These are phyloP conservation scores for Kluyveromyces starmeri DNA, from an alignment of 805 yeast species.

Conservation along the genomic window DNA sequence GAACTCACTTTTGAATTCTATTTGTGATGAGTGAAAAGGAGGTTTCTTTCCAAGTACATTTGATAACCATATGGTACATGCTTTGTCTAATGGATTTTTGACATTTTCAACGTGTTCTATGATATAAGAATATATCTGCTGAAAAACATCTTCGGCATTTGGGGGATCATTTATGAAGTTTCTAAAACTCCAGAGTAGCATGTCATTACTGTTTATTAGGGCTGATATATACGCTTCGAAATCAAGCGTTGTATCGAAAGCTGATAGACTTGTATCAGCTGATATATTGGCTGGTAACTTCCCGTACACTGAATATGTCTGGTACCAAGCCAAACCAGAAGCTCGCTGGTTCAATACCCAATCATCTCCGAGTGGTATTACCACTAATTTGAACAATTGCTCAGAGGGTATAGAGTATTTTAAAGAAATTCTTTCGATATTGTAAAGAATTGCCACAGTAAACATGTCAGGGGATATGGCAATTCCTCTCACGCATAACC, in stretches of 20 bases:
- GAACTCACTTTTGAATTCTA: slow-evolving; percentile 20
- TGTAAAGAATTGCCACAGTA: slow-evolving; percentile 22
- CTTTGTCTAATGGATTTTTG: slow-evolving; percentile 20
- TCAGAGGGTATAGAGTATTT: slow-evolving; percentile 26
- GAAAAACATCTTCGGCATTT: slow-evolving; percentile 15
- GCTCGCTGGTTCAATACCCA: slow-evolving; percentile 22
- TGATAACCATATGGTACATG: slow-evolving; percentile 19
- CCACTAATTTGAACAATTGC: slow-evolving; percentile 16
- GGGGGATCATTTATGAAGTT: slow-evolving; percentile 14
- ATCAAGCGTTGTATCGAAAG: slow-evolving; percentile 11
- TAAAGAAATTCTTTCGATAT: slow-evolving; percentile 20
- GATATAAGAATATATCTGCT: slow-evolving; percentile 23
- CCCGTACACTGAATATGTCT: slow-evolving; percentile 23
- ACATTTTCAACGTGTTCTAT: slow-evolving; percentile 12
- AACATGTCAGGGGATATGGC: slow-evolving; percentile 24
- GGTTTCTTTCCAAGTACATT: slow-evolving; percentile 8
- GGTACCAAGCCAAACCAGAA: slow-evolving; percentile 28
- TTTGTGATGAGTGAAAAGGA: slow-evolving; percentile 6
- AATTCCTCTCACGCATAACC: slow-evolving; percentile 21
- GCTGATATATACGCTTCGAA: slow-evolving; percentile 17
- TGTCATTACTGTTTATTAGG: slow-evolving; percentile 12
- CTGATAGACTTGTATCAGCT: neutral
- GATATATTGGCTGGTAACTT: slow-evolving; percentile 13
- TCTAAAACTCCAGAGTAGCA: slow-evolving; percentile 17
- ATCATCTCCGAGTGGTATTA: slow-evolving; percentile 20